These are phyloP conservation scores for Amanita exitialis DNA, from an alignment of 768 basidiomycete genomes.

Conservation along the genomic window DNA sequence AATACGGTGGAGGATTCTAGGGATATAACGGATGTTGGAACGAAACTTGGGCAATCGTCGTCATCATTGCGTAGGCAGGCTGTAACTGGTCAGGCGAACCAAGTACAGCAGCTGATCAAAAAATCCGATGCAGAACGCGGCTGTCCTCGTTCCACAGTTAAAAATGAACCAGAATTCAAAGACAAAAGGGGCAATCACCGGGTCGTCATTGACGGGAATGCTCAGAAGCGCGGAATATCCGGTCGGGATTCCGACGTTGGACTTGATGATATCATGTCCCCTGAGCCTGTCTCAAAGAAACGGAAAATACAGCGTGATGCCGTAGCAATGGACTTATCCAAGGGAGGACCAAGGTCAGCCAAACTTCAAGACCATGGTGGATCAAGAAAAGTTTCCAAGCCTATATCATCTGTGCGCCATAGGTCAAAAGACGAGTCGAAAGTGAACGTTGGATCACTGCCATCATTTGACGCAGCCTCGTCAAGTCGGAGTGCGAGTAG, in stretches of 20 bases:
- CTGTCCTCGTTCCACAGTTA: not conserved
- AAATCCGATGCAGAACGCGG: not conserved
- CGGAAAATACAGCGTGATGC: not conserved
- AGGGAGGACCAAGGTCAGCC: not conserved
- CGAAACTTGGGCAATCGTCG: not conserved
- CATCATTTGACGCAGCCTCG: not conserved
- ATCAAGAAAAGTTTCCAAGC: not conserved
- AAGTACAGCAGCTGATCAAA: not conserved
- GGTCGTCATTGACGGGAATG: not conserved
- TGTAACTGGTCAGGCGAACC: not conserved
- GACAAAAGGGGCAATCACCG: not conserved
- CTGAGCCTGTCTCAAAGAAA: not conserved
- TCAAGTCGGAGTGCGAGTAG: slow-evolving; percentile 8
- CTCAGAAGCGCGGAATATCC: not conserved
- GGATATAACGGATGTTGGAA: not conserved
- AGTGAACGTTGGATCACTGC: not conserved
- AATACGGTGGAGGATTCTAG: not conserved
- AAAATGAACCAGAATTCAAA: not conserved
- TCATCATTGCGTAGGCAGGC: not conserved
- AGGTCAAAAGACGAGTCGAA: not conserved
- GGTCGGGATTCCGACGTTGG: not conserved
- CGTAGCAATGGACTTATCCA: not conserved
- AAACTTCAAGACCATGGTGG: not conserved
- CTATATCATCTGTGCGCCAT: not conserved
- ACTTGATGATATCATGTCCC: not conserved